These are phyloP conservation scores for Salvia sclarea DNA, from an alignment of 305 asterid species.

Conservation along the genomic window DNA sequence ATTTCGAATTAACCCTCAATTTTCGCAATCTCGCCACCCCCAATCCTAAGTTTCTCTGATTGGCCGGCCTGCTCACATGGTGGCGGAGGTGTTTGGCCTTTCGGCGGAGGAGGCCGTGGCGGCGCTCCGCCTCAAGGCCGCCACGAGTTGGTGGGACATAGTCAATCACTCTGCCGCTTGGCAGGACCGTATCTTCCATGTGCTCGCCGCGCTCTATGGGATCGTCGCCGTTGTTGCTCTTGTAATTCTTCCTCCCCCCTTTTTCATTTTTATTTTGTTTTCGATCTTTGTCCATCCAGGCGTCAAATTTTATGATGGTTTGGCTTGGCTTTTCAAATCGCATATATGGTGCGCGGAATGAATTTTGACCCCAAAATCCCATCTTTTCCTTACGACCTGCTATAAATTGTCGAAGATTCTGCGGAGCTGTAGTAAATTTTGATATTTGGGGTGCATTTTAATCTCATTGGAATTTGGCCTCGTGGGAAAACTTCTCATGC, in stretches of 20 bases:
- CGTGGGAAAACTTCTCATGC: neutral
- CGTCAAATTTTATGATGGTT: neutral
- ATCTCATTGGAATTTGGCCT: constrained; percentile 3
- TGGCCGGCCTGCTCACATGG: constrained; percentile 38
- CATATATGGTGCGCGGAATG: neutral
- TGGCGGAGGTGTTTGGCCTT: constrained; percentile 45
- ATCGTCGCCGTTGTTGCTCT: constrained; percentile 79
- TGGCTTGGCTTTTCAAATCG: neutral
- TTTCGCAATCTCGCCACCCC: constrained; percentile 1
- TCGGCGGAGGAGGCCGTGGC: constrained; percentile 44
- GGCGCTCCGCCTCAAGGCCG: constrained; percentile 68
- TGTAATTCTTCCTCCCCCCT: constrained; percentile 39
- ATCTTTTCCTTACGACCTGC: neutral
- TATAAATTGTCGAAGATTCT: constrained; percentile 1
- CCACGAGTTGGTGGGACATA: constrained; percentile 82
- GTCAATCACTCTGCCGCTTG: constrained; percentile 66
- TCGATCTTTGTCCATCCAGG: neutral
- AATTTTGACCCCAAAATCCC: neutral
- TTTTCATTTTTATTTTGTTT: neutral
- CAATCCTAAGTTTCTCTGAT: constrained; percentile 26
- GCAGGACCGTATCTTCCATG: constrained; percentile 86
- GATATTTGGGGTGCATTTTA: neutral
- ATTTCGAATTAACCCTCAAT: constrained; percentile 13
- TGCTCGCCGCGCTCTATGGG: constrained; percentile 76
- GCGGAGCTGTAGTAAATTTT: neutral